phyloP scores from a whole-genome alignment of 106 monocot species.

The Allium cepa region DNA sequence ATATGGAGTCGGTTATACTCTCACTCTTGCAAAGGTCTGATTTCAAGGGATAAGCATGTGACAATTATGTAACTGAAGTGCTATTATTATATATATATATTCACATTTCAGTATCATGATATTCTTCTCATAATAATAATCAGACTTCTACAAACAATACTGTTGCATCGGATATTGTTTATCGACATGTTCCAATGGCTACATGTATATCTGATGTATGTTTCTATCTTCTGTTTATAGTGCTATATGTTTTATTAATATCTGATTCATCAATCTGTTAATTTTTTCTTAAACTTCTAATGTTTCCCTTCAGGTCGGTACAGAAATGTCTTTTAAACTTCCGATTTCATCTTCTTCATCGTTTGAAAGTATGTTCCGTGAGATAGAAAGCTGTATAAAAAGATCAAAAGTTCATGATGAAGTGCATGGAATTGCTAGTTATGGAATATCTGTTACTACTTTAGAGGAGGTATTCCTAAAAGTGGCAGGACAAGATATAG shows the following conservation, averaged over 20 bases:
- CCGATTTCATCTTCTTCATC: slow-evolving; percentile 65
- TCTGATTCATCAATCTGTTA: too few relatives aligned
- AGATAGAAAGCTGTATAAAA: slow-evolving; percentile 69
- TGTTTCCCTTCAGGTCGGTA: slow-evolving; percentile 49
- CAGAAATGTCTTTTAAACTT: slow-evolving; percentile 82
- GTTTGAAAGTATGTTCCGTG: slow-evolving; percentile 82
- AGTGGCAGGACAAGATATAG: slow-evolving; percentile 50
- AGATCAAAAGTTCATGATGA: slow-evolving; percentile 11
- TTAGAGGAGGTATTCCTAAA: slow-evolving; percentile 88
- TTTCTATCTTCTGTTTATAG: slow-evolving; percentile 2
- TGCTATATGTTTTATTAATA: not conserved
- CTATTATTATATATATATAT: slow-evolving; percentile 1
- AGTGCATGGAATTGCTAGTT: slow-evolving; percentile 58
- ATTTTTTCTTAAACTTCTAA: not conserved
- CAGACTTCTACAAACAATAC: slow-evolving; percentile 49
- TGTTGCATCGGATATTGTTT: slow-evolving; percentile 68
- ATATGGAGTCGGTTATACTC: slow-evolving; percentile 89
- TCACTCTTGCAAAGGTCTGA: slow-evolving; percentile 67
- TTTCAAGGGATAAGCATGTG: not conserved
- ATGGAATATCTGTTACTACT: slow-evolving; percentile 89
- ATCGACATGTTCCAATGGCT: slow-evolving; percentile 69
- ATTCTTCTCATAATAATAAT: not conserved
- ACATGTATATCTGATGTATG: slow-evolving; percentile 76
- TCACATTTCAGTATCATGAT: not conserved
- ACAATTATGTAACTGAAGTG: too few relatives aligned